Base-by-base conservation (phyloP, 495 filamentous ascomycete species). In the Pyrenula massariospora region DNA sequence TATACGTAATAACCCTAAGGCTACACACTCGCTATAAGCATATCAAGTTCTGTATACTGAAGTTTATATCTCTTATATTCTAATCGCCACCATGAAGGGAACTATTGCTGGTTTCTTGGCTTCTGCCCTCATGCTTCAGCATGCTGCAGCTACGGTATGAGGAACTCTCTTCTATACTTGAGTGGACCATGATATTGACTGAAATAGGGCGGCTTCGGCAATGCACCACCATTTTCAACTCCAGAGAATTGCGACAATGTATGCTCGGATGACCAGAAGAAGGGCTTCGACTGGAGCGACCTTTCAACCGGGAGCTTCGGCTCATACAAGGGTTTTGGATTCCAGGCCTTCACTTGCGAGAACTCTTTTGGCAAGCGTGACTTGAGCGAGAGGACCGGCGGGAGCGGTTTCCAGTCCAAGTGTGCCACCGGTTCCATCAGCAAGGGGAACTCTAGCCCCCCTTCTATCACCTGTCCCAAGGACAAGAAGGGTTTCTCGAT, bases 201-300 rank as follows among this genome's bases (percentile, higher is more conserved):
- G 10, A 19, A 57, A 66, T 63, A 56, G 21, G 58, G 54, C 66
- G 68, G 31, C 65, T 91, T 87, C 79, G 68, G 71, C 63, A 73
- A 77, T 57, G 77, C 82, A 54, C 66, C 75, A 47, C 68, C 76
- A 52, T 95, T 83, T 72, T 71, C 73, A 52, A 85, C 76, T 73
- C 89, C 89, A 8, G 70, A 71, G 53, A 90, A 88, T 75, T 85
- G 81, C 63, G 70, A 89, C 72, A 92, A 94, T 71, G 68, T 84
- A 53, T 95, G 90, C 74, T 83, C 76, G 52, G 66, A 78, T 15
- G 62, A 84, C 55, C 86, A 91, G 69, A 66, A 73, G 22, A 60
- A 62, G 20, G 90, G 91, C 42, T 89, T 86, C 63, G 77, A 85
- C 76, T 95, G 85, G 80, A 66, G 66, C 51, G 79, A 80, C 60